Base-by-base conservation (phyloP, 2,329 filamentous ascomycete genomes). In the Talaromyces sp. region DNA sequence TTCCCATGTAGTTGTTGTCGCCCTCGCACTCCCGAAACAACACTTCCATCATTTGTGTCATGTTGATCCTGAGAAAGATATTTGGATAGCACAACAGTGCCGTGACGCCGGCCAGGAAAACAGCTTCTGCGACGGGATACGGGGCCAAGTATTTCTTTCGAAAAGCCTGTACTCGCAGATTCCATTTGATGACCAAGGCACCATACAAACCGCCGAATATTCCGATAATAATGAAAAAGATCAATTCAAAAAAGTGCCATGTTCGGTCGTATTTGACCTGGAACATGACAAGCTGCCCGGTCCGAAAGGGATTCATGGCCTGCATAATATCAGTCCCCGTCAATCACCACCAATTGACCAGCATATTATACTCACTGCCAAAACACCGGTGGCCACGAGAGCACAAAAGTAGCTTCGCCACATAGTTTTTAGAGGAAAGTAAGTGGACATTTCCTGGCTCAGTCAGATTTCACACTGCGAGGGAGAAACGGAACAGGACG, bases 31-130 rank as follows among this genome's bases (percentile, higher is more conserved):
- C 95, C 14, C 90, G 83, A 74, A 99, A 99, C 11, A 99, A 79
- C 64, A 97, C 96, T 73, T 98, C 93, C 95, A 99, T 98, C 79
- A 92, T 96, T 78, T 98, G 93, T 0, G 95, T 97, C 95, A 99
- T 98, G 76, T 99, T 96, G 68, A 98, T 97, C 59, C 91, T 84
- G 60, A 99, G 73, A 66, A 99, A 98, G 73, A 90, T 92, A 68
- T 99, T 99, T 0, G 93, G 95, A 70, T 96, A 99, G 75, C 93
- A 97, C n/a, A 99, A 82, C 26, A 98, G 82, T 10, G 93, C 95
- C 4, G 95, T 99, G 8, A 86, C 83, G 0, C 87, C 85, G 1
- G 95, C 93, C 46, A 99, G 79, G 17, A 96, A 76, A 0, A 91
- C 93, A 0, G 92, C 90, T 74, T 99, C 95, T 3, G 93, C 82